phyloP scores from a whole-genome alignment of 2,329 filamentous ascomycete species.

The Colletotrichum spaethianum region DNA sequence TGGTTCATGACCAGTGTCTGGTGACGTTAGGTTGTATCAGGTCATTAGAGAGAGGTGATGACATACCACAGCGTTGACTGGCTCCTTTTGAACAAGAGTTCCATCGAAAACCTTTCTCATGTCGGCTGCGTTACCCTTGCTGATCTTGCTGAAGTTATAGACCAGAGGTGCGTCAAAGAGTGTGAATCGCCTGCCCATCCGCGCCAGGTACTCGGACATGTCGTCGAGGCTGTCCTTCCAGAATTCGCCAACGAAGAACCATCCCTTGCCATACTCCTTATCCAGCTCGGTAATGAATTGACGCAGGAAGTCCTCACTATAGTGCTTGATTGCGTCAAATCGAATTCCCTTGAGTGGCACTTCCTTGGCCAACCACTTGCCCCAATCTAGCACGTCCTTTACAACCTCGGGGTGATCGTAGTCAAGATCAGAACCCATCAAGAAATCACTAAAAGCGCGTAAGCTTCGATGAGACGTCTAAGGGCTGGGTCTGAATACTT shows the following conservation, averaged over 20 bases:
- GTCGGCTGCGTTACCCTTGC: constrained; percentile 69
- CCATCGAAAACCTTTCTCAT: constrained; percentile 74
- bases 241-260: constrained; percentile 57
- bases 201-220: constrained; percentile 50
- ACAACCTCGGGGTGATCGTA: constrained; percentile 75
- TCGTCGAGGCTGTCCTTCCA: constrained; percentile 55
- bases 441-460: constrained; percentile 74
- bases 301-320: constrained; percentile 75
- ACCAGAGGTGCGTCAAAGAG: constrained; percentile 80
- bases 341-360: constrained; percentile 76
- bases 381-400: constrained; percentile 76
- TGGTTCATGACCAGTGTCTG: constrained; percentile 80
- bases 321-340: constrained; percentile 82
- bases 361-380: constrained; percentile 74
- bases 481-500: constrained; percentile 62
- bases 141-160: constrained; percentile 75
- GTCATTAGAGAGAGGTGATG: neutral
- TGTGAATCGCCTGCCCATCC: constrained; percentile 69
- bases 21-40: neutral
- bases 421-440: constrained; percentile 82
- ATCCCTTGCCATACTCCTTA: constrained; percentile 55
- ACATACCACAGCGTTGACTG: constrained; percentile 54
- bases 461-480: constrained; percentile 66
- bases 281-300: constrained; percentile 74
- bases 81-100: constrained; percentile 65